Conservation (phyloP, 73 alveolate species). For the Paramecium sonneborni region DNA sequence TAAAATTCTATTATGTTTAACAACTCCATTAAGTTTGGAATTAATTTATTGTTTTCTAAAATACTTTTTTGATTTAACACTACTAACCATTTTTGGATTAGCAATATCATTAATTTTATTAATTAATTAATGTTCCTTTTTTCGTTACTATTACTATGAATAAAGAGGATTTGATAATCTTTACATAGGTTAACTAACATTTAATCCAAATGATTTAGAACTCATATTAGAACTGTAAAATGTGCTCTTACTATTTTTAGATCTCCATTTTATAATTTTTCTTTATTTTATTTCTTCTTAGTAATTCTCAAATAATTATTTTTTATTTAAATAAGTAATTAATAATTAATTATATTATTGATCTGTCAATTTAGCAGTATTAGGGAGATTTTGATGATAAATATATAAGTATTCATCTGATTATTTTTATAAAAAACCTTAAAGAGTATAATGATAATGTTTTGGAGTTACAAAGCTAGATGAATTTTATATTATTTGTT, state of each 20-base stretch:
- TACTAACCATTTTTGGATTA: not conserved
- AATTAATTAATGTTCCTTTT: not conserved
- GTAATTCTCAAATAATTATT: not conserved
- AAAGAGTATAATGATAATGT: not conserved
- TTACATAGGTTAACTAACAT: not conserved
- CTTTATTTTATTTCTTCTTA: not conserved
- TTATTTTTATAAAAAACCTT: not conserved
- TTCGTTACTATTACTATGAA: not conserved
- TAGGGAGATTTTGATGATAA: constrained; percentile 10
- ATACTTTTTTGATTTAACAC: not conserved
- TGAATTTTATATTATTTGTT: not conserved
- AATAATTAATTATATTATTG: not conserved
- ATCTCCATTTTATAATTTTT: not conserved
- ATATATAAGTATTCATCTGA: not conserved
- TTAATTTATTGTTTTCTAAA: not conserved
- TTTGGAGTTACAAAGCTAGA: not conserved
- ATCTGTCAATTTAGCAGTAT: not conserved
- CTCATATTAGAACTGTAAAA: not conserved
- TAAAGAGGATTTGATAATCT: not conserved
- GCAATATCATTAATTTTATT: not conserved
- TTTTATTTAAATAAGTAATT: not conserved
- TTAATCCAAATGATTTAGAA: not conserved
- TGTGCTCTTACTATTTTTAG: not conserved
- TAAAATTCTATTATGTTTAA: not conserved
- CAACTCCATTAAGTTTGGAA: not conserved